phyloP scores from a whole-genome alignment of 169 alveolate genomes.

The Amoebophrya sp. region DNA sequence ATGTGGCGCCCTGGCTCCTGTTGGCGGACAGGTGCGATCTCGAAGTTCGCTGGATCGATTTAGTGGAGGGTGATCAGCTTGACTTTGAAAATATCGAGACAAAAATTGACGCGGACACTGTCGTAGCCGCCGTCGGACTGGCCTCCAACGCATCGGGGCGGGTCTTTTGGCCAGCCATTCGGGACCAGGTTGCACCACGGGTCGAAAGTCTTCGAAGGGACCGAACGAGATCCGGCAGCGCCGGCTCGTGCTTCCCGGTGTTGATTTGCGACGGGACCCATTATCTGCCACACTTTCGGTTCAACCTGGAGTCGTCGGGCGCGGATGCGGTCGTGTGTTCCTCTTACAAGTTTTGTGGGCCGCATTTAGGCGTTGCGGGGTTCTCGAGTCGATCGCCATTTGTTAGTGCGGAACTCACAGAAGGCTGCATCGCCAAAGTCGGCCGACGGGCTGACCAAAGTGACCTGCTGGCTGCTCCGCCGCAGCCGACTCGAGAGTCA shows the following conservation, averaged over 20 bases:
- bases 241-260: background rate
- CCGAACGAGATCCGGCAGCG: too few relatives aligned
- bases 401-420: background rate
- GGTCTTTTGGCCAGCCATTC: background rate
- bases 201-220: too few relatives aligned
- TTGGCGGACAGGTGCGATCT: background rate
- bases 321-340: background rate
- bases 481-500: background rate
- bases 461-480: background rate
- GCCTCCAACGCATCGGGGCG: background rate
- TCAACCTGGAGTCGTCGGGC: background rate
- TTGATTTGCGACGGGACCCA: background rate
- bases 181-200: background rate
- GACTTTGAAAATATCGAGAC: background rate
- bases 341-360: background rate
- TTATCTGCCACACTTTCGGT: background rate
- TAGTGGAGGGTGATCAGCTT: background rate
- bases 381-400: background rate
- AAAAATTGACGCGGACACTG: background rate
- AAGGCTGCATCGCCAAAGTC: background rate
- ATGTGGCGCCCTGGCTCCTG: background rate
- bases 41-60: background rate
- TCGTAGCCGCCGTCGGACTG: background rate
- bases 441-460: too few relatives aligned
- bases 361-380: background rate